These are phyloP conservation scores for Ophiostoma pallidulum DNA, from an alignment of 2,329 filamentous ascomycete species.

Conservation along the genomic window DNA sequence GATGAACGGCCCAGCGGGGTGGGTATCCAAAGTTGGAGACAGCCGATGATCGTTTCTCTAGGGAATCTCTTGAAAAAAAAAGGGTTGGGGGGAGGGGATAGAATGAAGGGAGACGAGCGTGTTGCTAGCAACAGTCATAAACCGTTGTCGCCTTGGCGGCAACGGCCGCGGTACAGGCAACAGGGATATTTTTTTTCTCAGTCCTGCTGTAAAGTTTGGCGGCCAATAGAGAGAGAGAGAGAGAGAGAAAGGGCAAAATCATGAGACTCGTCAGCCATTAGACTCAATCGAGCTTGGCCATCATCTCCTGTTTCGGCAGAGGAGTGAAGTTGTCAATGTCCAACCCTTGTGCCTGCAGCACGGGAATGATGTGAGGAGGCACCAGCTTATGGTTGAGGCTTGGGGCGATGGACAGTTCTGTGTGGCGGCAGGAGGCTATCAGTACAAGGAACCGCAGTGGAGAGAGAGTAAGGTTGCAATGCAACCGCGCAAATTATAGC, in stretches of 20 bases:
- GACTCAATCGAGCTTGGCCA: conserved; percentile 85
- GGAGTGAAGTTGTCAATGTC: conserved; percentile 93
- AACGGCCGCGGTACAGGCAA: neutral
- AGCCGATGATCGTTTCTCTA: conserved; percentile 1
- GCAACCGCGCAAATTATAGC: neutral
- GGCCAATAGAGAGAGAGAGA: too few species aligned
- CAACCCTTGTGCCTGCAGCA: conserved; percentile 66
- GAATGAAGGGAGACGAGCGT: conserved; percentile 3
- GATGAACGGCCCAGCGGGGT: conserved; percentile 3
- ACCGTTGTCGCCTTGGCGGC: conserved; percentile 5
- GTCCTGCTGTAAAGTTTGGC: conserved; percentile 7
- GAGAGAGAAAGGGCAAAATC: too few species aligned
- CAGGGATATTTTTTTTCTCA: neutral
- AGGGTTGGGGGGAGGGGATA: too few species aligned
- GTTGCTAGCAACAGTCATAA: neutral
- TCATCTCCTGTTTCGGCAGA: conserved; percentile 90
- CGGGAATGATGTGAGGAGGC: conserved; percentile 67
- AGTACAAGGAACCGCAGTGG: neutral
- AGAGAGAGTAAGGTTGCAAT: neutral
- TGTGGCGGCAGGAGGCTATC: neutral
- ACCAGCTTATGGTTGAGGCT: conserved; percentile 81
- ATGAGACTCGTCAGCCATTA: neutral
- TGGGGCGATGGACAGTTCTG: conserved; percentile 88
- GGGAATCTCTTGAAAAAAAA: conserved; percentile 1
- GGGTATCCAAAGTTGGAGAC: conserved; percentile 1